These are phyloP conservation scores for Skeletonema costatum DNA, from an alignment of 108 stramenopile species.

Conservation along the genomic window DNA sequence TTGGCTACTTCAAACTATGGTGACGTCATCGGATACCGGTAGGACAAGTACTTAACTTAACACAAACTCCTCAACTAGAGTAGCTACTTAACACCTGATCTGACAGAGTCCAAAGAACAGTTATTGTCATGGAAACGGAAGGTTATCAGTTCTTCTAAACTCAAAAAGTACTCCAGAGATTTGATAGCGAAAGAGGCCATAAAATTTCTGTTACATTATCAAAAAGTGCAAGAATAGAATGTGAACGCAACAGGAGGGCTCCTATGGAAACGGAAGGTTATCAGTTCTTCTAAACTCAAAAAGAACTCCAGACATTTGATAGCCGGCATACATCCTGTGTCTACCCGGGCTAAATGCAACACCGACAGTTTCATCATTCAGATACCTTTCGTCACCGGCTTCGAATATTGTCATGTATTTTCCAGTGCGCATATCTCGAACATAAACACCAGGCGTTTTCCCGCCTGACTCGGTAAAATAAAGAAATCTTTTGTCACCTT, in stretches of 20 bases:
- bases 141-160: neutral
- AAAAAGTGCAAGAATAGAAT: too few species aligned
- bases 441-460: slow-evolving; percentile 36
- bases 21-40: too few species aligned
- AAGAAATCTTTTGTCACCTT: slow-evolving; percentile 11
- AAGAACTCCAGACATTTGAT: slow-evolving; percentile 3
- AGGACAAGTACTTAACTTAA: too few species aligned
- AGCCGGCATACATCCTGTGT: slow-evolving; percentile 18
- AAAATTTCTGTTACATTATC: too few species aligned
- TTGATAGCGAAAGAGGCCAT: too few species aligned
- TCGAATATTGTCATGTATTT: slow-evolving; percentile 41
- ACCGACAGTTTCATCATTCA: slow-evolving; percentile 60
- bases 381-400: neutral
- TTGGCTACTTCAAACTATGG: too few species aligned
- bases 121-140: neutral
- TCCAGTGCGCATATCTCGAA: slow-evolving; percentile 8
- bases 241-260: too few species aligned
- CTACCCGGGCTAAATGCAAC: slow-evolving; percentile 62
- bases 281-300: neutral
- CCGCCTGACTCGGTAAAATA: slow-evolving; percentile 65
- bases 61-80: too few species aligned
- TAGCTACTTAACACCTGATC: too few species aligned
- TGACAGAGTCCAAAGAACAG: too few species aligned
- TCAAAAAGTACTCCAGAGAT: neutral
- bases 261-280: neutral